Base-by-base conservation (phyloP, 805 yeast genomes). In the Diddensiella santjacobensis region DNA sequence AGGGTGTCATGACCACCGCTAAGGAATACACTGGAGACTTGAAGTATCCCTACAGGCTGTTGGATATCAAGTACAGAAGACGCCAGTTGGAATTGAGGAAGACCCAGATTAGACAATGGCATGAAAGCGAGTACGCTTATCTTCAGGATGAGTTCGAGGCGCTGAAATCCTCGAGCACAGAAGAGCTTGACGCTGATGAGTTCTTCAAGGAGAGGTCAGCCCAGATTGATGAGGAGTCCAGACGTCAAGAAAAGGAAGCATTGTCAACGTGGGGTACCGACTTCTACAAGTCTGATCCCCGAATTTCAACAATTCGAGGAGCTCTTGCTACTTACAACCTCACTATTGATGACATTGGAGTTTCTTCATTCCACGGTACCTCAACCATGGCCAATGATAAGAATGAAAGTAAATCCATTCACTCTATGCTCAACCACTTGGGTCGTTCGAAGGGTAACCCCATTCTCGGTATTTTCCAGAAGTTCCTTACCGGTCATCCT, bases 391-490 rank as follows among this genome's bases (percentile, higher is more conserved):
- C 99, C 53, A 93, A 93, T 68, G 99, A 93, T 69, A 93, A 93
- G 87, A 93, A 95, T 69, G 99, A 93, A 77, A 81, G 96, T 52
- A 84, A 84, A 51, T 87, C 98, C 36, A 77, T 95, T 68, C 84
- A 93, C 69, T 72, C 77, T 61, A 93, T 95, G 97, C 85, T 95
- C 83, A 73, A 77, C 64, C 99, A 93, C 67, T 77, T 93, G 66
- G 99, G 98, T 60, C 84, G 99, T 74, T 74, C 96, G 49, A 89
- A 87, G 74, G 99, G 99, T 74, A 95, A 93, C 74, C 96, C 99
- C 55, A 90, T 95, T 43, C 77, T 84, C 60, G 97, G 98, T 80
- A 95, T 93, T 48, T 91, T 95, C 96, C 99, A 93, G 74, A 93
- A 93, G 73, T 93, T 79, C 81, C 80, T 93, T 66, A 93, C 99